Evolutionary conservation across 169 alveolate genomes (phyloP), one percentile per base, ranked within the genome.

Genomic region (Besnoitia besnoiti): DNA sequence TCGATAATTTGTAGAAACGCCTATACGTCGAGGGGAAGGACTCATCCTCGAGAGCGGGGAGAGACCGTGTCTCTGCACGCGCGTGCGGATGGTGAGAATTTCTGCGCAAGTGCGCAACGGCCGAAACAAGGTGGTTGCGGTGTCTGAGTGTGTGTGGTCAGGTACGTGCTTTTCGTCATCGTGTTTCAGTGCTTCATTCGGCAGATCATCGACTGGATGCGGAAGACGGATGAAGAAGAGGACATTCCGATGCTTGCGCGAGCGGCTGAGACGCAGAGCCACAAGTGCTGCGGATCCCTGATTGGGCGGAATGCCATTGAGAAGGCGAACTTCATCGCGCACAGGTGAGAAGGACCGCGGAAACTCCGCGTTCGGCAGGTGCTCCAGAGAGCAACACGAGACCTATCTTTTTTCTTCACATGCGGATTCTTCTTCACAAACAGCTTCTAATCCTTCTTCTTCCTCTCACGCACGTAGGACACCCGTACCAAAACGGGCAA

Each of bases 191-290:
- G 90, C 61, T 50, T 95, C n/a, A 96, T 95, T 35, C 73, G 94
- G n/a, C 95, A 95, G 49, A 50, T 84, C 33, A 85, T 90, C 47
- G 85, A 93, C 46, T 95, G 96, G 96, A 94, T 95, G 95, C 82
- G 96, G n/a, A 84, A 85, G 42, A 92, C 93, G 33, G 96, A 96
- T 62, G 95, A 94, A 89, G 95, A 92, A 33, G 96, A 94, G 67
- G 95, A 93, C 35, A 92, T 91, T 24, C 85, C 93, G 39, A 35
- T 85, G n/a, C 90, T 93, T 0, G 94, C 90, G 39, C 46, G 85
- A 30, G 42, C 7, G 10, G 91, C 91, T 3, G 89, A 46, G 35
- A 30, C 59, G 0, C 85, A 89, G 21, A 92, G 90, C 75, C 44
- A 49, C n/a, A 51, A 79, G 5, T 49, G 61, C 61, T 88, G 55